phyloP scores from a whole-genome alignment of 176 grass and related monocot genomes.

The Pontederia paniculata region DNA sequence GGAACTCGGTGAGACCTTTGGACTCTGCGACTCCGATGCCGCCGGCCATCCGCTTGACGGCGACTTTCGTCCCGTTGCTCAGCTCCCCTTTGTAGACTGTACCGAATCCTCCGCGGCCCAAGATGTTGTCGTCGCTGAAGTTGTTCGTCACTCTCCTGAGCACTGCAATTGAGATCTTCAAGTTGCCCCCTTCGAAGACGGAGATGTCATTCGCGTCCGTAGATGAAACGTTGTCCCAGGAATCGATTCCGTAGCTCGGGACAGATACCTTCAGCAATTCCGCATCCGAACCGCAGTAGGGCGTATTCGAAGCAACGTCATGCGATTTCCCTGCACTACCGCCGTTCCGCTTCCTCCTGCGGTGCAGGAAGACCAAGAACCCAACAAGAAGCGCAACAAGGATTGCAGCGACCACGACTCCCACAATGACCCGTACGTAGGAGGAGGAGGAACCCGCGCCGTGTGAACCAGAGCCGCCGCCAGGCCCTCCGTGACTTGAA shows the following conservation, averaged over 20 bases:
- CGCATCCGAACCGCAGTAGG: slow-evolving; percentile 1
- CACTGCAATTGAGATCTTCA: slow-evolving; percentile 13
- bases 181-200: slow-evolving; percentile 5
- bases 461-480: background rate
- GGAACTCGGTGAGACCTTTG: slow-evolving; percentile 16
- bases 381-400: background rate
- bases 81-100: slow-evolving; percentile 24
- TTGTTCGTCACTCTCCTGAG: slow-evolving; percentile 19
- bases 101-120: slow-evolving; percentile 23
- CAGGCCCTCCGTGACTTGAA: too few species aligned
- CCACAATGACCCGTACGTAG: background rate
- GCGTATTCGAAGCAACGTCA: background rate
- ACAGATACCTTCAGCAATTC: slow-evolving; percentile 15
- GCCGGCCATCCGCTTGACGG: slow-evolving; percentile 24
- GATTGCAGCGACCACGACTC: background rate
- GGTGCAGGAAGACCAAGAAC: background rate
- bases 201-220: slow-evolving; percentile 11
- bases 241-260: background rate
- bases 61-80: slow-evolving; percentile 20
- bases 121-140: slow-evolving; percentile 16
- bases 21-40: background rate
- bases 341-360: background rate
- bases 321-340: background rate
- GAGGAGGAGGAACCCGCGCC: background rate
- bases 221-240: background rate